A percentile compares a stretch with the other conserved stretches of the same genome.
Evolutionary conservation across 1,139 yeast species (phyloP).

Genomic region (Geotrichum phurueaensis): DNA sequence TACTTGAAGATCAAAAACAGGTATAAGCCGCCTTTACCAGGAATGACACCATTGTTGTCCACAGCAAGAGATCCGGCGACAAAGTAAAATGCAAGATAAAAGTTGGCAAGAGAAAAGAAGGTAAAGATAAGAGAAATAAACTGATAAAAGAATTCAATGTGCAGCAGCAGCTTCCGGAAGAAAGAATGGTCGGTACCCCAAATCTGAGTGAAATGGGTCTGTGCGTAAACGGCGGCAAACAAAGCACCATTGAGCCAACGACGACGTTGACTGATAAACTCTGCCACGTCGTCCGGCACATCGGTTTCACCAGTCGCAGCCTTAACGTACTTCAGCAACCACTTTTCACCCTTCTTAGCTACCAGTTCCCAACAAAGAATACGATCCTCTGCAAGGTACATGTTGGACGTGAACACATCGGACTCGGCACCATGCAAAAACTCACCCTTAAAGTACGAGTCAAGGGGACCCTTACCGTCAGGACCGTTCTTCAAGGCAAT

Average conservation of each 20-base stretch:
- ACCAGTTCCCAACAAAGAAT: slow-evolving; percentile 95
- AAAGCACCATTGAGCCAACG: slow-evolving; percentile 98
- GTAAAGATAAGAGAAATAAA: slow-evolving; percentile 69
- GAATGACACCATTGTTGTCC: slow-evolving; percentile 43
- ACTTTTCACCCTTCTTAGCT: slow-evolving; percentile 76
- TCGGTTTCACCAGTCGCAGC: slow-evolving; percentile 96
- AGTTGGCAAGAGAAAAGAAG: slow-evolving; percentile 85
- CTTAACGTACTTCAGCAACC: slow-evolving; percentile 90
- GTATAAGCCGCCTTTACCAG: slow-evolving; percentile 60
- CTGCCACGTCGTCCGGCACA: slow-evolving; percentile 88
- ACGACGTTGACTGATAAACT: slow-evolving; percentile 89
- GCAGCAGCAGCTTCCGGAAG: slow-evolving; percentile 69
- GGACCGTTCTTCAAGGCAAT: slow-evolving; percentile 78
- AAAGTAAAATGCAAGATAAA: slow-evolving; percentile 85
- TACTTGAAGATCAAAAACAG: slow-evolving; percentile 81
- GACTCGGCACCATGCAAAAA: slow-evolving; percentile 49
- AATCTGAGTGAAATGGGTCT: slow-evolving; percentile 67
- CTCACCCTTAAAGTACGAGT: slow-evolving; percentile 88
- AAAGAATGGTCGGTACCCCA: slow-evolving; percentile 84
- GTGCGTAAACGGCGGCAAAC: slow-evolving; percentile 89
- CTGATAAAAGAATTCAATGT: slow-evolving; percentile 80
- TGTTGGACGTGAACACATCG: slow-evolving; percentile 89
- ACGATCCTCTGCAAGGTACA: slow-evolving; percentile 97
- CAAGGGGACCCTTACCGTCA: slow-evolving; percentile 89
- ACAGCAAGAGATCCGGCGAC: slow-evolving; percentile 76